These are phyloP conservation scores for Puya raimondii DNA, from an alignment of 176 grass and related monocot genomes.

Conservation along the genomic window DNA sequence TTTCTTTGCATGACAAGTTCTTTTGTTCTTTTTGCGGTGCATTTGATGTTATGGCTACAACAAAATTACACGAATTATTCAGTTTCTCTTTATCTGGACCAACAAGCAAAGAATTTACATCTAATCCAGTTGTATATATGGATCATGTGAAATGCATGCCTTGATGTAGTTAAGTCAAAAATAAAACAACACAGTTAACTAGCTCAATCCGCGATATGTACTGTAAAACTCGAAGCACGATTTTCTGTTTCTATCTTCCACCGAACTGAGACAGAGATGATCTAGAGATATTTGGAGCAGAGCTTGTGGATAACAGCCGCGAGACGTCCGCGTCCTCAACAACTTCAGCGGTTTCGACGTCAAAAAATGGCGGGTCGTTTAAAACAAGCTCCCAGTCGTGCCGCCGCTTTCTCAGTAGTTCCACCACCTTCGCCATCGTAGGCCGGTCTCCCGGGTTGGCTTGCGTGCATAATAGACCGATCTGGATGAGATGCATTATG, in stretches of 20 bases:
- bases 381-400: constrained; percentile 43
- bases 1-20: too few species aligned
- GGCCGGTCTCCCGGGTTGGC: constrained; percentile 47
- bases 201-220: neutral
- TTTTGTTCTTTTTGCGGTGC: too few species aligned
- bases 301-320: constrained; percentile 33
- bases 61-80: neutral
- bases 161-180: neutral
- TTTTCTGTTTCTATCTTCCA: constrained; percentile 33
- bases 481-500: constrained; percentile 39
- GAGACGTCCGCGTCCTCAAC: constrained; percentile 39
- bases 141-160: neutral
- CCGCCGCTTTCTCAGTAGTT: constrained; percentile 47
- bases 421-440: constrained; percentile 71
- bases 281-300: constrained; percentile 35
- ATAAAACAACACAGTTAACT: neutral
- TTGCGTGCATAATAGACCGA: constrained; percentile 63
- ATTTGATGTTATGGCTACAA: too few species aligned
- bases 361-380: constrained; percentile 65
- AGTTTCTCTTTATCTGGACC: neutral
- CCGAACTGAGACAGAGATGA: constrained; percentile 57
- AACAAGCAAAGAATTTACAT: neutral
- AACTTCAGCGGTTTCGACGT: constrained; percentile 34
- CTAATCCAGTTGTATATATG: neutral
- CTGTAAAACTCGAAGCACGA: neutral